Base-by-base conservation (phyloP, 441 rosid genomes). In the Manihot esculenta region DNA sequence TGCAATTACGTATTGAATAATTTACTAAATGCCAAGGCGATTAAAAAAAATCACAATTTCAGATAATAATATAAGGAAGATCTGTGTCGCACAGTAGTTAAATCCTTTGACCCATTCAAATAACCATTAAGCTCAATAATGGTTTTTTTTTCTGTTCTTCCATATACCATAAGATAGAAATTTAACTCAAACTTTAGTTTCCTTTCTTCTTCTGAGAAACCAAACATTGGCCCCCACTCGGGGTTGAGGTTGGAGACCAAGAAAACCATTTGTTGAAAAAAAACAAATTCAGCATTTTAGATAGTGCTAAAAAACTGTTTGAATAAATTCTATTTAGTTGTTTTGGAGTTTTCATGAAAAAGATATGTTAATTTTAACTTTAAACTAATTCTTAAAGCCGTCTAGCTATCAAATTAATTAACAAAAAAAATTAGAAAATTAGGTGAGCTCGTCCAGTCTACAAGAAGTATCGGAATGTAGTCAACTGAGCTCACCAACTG, bases 401-500 rank as follows among this genome's bases (percentile, higher is more conserved):
- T 38, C 9, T 7, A 38, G 9, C 42, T 38, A 38, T 38, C 42
- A 38, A 5, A 38, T 38, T 38, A 7, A 38, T 38, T 38, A 38
- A 38, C 42, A 38, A 38, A 38, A 38, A 38, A 38, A 60, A 7
- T 10, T 45, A 30, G 48, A 17, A 23, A 20, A 64, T 21, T 50
- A 20, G 48, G 59, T 50, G 51, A 62, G 42, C 17, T 70, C 60
- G 35, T 59, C 73, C 5, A 35, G 9, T 44, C 26, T 38, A 57
- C 24, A 35, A 38, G 49, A 60, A 44, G n/a, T 38, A 27, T 42
- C 35, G 53, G 38, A 5, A 6, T 61, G 9, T 41, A 23, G 74
- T 71, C 68, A 71, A 71, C 62, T 35, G 20, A 23, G 49, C 18
- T 71, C 68, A 51, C 53, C 74, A 62, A 62, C 61, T 17, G 41